Evolutionary conservation across 2,329 filamentous ascomycete genomes (phyloP).

Genomic region (Trichoderma koningiopsis): DNA sequence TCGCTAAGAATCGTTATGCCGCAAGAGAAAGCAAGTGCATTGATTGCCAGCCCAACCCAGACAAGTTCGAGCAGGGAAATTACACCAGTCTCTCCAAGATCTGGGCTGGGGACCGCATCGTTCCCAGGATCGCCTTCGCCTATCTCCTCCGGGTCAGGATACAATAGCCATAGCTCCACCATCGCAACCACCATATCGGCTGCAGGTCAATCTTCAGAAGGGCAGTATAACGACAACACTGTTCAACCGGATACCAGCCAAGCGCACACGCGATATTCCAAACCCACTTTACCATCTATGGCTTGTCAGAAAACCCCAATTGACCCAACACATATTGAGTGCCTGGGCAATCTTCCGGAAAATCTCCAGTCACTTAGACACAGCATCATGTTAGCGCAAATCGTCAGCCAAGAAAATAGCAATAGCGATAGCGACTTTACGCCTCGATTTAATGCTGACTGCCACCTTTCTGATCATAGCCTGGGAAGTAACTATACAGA

Average conservation of each 20-base stretch:
- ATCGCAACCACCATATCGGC: constrained; percentile 43
- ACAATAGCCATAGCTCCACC: constrained; percentile 47
- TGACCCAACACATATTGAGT: constrained; percentile 55
- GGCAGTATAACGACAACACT: not conserved
- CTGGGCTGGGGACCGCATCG: constrained; percentile 29
- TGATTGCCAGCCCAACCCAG: not conserved
- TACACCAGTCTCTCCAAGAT: constrained; percentile 29
- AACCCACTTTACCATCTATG: constrained; percentile 4
- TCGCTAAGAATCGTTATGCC: constrained; percentile 32
- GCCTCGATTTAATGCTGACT: constrained; percentile 21
- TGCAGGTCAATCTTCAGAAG: constrained; percentile 32
- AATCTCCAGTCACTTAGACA: constrained; percentile 42
- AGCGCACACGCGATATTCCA: not conserved
- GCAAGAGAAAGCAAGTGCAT: constrained; percentile 36
- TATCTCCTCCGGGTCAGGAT: constrained; percentile 50
- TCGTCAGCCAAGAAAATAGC: constrained; percentile 20
- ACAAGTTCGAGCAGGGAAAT: constrained; percentile 21
- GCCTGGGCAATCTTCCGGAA: constrained; percentile 56
- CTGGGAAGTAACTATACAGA: constrained; percentile 61
- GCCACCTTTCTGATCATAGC: constrained; percentile 39
- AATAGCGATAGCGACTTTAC: constrained; percentile 5
- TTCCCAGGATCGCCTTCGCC: constrained; percentile 48
- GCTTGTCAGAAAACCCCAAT: constrained; percentile 53
- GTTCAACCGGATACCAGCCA: not conserved
- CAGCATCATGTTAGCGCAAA: constrained; percentile 22